Percentiles rank a stretch among this genome's conserved stretches.
These are phyloP conservation scores for Globisporangium uncinulatum DNA, from an alignment of 352 stramenopile species.

Conservation along the genomic window DNA sequence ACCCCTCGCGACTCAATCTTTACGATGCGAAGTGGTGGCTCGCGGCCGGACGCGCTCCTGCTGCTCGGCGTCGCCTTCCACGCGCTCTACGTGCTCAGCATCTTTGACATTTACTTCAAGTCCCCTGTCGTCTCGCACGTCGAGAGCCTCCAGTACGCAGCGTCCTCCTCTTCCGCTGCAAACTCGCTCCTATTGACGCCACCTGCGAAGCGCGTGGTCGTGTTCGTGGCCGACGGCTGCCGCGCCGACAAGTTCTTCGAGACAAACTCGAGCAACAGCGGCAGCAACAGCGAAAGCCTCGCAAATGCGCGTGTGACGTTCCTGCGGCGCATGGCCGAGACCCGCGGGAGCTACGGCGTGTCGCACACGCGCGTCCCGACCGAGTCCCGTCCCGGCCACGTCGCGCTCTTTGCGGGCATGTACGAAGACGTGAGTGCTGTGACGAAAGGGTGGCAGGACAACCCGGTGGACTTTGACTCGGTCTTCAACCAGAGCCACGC, in stretches of 20 bases:
- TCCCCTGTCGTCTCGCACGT: slow-evolving; percentile 72
- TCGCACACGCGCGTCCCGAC: slow-evolving; percentile 86
- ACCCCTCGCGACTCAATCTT: too few relatives aligned
- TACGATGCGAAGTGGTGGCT: too few relatives aligned
- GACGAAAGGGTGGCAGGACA: slow-evolving; percentile 86
- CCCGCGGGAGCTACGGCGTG: slow-evolving; percentile 65
- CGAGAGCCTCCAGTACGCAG: slow-evolving; percentile 33
- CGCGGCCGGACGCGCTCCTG: slow-evolving; percentile 38
- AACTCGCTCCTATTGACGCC: slow-evolving; percentile 14
- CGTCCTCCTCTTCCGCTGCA: slow-evolving; percentile 15
- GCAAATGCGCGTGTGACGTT: slow-evolving; percentile 40
- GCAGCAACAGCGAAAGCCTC: not conserved
- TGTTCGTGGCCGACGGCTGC: slow-evolving; percentile 84
- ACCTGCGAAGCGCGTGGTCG: slow-evolving; percentile 58
- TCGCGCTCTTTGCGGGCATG: slow-evolving; percentile 83
- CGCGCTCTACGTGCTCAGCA: slow-evolving; percentile 80
- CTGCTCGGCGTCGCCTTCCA: slow-evolving; percentile 77
- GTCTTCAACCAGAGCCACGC: slow-evolving; percentile 75
- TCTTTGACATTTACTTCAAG: slow-evolving; percentile 91
- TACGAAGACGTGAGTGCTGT: slow-evolving; percentile 86
- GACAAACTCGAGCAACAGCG: slow-evolving; percentile 18
- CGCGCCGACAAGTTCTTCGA: slow-evolving; percentile 84
- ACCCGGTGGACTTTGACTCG: slow-evolving; percentile 85
- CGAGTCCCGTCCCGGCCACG: slow-evolving; percentile 75
- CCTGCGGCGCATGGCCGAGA: slow-evolving; percentile 48